Conservation (phyloP, 495 filamentous ascomycete genomes). For the Corynascus novoguineensis region DNA sequence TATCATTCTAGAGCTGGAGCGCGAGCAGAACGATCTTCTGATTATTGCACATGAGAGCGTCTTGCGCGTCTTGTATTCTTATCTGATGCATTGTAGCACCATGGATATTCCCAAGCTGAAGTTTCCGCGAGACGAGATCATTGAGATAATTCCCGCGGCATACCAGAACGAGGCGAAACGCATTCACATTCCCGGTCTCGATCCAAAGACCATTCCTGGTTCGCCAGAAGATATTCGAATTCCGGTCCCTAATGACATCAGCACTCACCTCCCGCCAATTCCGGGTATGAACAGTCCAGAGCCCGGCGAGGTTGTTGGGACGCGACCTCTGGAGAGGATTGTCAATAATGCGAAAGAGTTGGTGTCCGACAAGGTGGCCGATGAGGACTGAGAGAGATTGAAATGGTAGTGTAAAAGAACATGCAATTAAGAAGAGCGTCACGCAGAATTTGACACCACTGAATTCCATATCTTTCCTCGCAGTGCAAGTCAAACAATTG, state of each 20-base stretch:
- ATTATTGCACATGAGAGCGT: constrained; percentile 99
- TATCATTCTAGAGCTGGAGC: constrained; percentile 95
- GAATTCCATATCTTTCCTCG: background rate
- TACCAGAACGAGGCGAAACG: constrained; percentile 94
- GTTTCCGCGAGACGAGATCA: constrained; percentile 94
- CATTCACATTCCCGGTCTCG: constrained; percentile 56
- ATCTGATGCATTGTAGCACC: constrained; percentile 98
- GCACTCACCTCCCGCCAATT: constrained; percentile 27
- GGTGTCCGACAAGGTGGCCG: constrained; percentile 43
- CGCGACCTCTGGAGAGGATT: constrained; percentile 41
- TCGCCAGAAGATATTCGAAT: constrained; percentile 82
- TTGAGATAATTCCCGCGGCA: constrained; percentile 95
- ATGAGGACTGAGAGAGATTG: constrained; percentile 35
- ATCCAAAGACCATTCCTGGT: constrained; percentile 48
- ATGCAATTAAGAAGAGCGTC: background rate
- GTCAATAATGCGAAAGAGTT: constrained; percentile 42
- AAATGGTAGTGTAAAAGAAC: background rate
- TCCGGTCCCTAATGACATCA: constrained; percentile 53
- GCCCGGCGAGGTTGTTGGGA: constrained; percentile 20
- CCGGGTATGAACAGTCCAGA: constrained; percentile 32
- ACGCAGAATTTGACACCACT: background rate
- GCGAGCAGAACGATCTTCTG: constrained; percentile 92
- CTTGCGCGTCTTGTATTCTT: constrained; percentile 91
- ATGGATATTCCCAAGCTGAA: constrained; percentile 88
- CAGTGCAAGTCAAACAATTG: background rate